Evolutionary conservation across 441 rosid species (phyloP), one percentile per base, ranked within the genome.

Genomic region (Bruguiera hainesii): DNA sequence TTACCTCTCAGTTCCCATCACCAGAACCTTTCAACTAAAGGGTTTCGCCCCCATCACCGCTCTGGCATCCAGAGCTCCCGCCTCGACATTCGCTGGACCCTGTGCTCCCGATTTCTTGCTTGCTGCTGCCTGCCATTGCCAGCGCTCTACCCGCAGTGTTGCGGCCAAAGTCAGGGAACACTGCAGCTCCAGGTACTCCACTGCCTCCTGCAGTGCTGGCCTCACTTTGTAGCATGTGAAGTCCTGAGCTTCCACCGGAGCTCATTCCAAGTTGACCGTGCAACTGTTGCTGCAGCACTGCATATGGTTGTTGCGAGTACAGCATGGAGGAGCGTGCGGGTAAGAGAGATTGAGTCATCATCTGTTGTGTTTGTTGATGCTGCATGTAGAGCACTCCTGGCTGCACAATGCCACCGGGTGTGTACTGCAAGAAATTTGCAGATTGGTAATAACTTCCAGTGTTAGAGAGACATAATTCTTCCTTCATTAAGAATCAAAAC

Each of bases 221-320:
- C 64, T 95, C 98, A 25, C 80, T 89, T 23, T 85, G 98, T 76
- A 92, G 84, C 79, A 90, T 82, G 85, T 89, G 89, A 52, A 95
- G 87, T 55, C 99, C 97, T 8, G 84, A 59, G 76, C 86, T 78
- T 66, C 89, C 95, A 29, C 94, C 90, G 0, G 92, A 87, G 79
- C 83, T 87, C 90, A 92, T 92, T 71, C 96, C 96, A 1, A 92
- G 95, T 84, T 95, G 98, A 79, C 88, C 73, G 35, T 95, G 93
- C 71, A 86, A 71, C 59, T 89, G 97, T 69, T 88, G 96, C 68
- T 95, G 99, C 73, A 91, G 84, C 5, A 89, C 84, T 6, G 95
- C 83, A 69, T 67, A 85, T 53, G 87, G 90, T 64, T 91, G 99
- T 77, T 94, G 99, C 37, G 84, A 64, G 69, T 92, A 95, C 75